Evolutionary conservation across 106 monocot genomes (phyloP).

Genomic region (Apostasia shenzhenica): DNA sequence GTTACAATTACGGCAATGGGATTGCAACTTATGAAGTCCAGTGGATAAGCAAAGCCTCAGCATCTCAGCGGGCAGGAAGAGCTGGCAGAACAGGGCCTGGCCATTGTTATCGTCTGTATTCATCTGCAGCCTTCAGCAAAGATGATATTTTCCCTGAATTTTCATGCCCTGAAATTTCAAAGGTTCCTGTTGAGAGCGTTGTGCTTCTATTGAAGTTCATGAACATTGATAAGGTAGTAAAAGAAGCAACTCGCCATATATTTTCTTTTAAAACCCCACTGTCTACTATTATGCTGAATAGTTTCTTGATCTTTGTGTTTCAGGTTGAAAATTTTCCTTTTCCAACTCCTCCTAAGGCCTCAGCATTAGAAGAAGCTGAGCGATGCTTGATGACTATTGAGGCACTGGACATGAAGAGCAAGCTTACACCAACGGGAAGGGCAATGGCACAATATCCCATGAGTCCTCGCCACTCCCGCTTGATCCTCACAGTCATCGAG

Average conservation of each 20-base stretch:
- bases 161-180: conserved; percentile 69
- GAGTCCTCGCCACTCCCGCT: conserved; percentile 88
- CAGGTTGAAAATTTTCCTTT: conserved; percentile 97
- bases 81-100: conserved; percentile 91
- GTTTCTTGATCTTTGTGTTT: conserved; percentile 2
- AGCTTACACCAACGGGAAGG: conserved; percentile 57
- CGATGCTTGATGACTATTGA: conserved; percentile 61
- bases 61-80: conserved; percentile 86
- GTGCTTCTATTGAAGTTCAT: conserved; percentile 84
- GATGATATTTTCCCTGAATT: conserved; percentile 74
- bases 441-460: conserved; percentile 92
- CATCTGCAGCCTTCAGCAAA: conserved; percentile 77
- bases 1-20: conserved; percentile 61
- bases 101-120: conserved; percentile 90
- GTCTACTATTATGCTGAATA: conserved; percentile 1
- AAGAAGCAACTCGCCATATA: neutral
- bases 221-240: conserved; percentile 80
- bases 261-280: neutral
- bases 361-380: conserved; percentile 74
- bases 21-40: conserved; percentile 66
- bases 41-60: conserved; percentile 99
- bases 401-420: conserved; percentile 57
- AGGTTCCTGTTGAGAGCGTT: conserved; percentile 86
- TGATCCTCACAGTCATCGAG: conserved; percentile 71
- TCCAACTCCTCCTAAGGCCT: conserved; percentile 70